Conservation (phyloP, 2,329 filamentous ascomycete species). For the Phialemoniopsis sp. region DNA sequence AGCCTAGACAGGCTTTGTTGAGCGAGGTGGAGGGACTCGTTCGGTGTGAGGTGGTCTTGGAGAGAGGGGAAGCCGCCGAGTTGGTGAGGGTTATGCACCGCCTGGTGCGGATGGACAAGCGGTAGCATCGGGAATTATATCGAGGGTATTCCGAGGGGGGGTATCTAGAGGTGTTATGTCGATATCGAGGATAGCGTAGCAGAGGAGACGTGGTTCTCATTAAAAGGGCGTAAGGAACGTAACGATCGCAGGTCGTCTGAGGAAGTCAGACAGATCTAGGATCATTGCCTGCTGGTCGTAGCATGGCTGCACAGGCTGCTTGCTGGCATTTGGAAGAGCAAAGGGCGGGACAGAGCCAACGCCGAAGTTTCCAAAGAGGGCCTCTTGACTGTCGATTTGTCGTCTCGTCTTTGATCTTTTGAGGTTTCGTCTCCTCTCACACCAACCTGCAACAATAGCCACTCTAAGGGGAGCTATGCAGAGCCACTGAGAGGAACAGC, state of each 20-base stretch:
- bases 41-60: conserved; percentile 20
- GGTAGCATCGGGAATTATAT: conserved; percentile 37
- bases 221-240: conserved; percentile 9
- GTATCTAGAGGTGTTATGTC: background rate
- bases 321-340: conserved; percentile 31
- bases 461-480: no score
- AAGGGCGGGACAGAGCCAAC: conserved; percentile 7
- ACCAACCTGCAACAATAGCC: no score
- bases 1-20: conserved; percentile 11
- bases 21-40: conserved; percentile 17
- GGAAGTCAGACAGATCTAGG: background rate
- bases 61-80: conserved; percentile 27
- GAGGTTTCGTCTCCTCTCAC: no score
- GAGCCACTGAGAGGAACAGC: no score
- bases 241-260: conserved; percentile 5
- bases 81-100: conserved; percentile 35
- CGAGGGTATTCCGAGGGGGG: background rate
- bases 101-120: conserved; percentile 44
- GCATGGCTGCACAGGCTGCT: conserved; percentile 30
- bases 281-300: conserved; percentile 39
- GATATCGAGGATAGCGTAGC: background rate
- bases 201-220: background rate
- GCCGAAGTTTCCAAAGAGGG: background rate
- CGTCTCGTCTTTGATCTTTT: no score
- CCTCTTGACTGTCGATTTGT: no score